Conservation (phyloP, 805 yeast species). For the Kurtzmaniella fragi region DNA sequence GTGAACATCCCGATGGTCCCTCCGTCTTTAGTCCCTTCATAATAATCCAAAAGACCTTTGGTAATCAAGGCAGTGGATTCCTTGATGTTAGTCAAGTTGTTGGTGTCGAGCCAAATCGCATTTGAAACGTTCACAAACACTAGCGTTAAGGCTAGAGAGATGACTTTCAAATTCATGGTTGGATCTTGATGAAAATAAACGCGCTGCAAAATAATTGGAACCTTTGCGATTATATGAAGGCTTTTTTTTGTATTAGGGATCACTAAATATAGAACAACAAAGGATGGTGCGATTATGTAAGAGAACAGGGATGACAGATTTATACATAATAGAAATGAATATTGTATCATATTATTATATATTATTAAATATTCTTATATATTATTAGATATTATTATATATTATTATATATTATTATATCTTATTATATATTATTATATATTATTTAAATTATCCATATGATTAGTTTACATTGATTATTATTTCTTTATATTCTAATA, state of each 20-base stretch:
- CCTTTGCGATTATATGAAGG: background rate
- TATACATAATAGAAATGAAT: no score
- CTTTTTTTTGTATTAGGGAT: constrained; percentile 3
- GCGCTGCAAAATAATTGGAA: constrained; percentile 1
- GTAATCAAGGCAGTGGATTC: constrained; percentile 58
- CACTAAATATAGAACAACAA: constrained; percentile 2
- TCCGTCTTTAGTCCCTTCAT: constrained; percentile 63
- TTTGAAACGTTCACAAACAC: constrained; percentile 8
- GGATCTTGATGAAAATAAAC: background rate
- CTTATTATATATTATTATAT: background rate
- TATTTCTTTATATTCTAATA: no score
- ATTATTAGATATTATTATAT: no score
- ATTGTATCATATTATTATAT: no score
- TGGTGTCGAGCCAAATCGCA: constrained; percentile 33
- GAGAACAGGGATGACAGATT: no score
- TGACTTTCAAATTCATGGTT: constrained; percentile 5
- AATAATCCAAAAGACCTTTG: constrained; percentile 76
- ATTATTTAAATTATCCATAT: no score
- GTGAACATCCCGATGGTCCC: constrained; percentile 84
- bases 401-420: no score
- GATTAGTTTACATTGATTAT: no score
- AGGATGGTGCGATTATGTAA: constrained; percentile 1
- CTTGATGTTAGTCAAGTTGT: constrained; percentile 40
- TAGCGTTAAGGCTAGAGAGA: constrained; percentile 1
- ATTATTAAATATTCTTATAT: no score